Evolutionary conservation across 768 basidiomycete species (phyloP).

Genomic region (Auriscalpium microsporum): DNA sequence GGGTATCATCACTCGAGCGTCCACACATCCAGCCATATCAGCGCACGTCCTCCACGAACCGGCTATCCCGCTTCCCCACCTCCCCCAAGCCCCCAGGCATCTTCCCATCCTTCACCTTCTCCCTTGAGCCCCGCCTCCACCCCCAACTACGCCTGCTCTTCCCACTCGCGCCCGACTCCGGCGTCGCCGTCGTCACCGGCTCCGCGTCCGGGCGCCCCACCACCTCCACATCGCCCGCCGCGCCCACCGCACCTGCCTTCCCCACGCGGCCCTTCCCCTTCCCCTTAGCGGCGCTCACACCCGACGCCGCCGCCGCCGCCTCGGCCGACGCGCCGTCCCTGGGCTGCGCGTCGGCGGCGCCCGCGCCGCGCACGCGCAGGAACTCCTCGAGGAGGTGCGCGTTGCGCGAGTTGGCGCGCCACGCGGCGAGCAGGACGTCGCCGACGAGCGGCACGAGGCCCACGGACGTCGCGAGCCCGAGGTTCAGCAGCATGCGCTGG

Average conservation of each 20-base stretch:
- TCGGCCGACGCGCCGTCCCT: not conserved
- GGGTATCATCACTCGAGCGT: not conserved
- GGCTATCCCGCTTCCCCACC: slow-evolving; percentile 6
- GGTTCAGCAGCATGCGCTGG: slow-evolving; percentile 69
- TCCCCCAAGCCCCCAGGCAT: not conserved
- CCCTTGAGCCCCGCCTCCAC: not conserved
- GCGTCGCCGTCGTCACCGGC: not conserved
- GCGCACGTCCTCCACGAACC: slow-evolving; percentile 8
- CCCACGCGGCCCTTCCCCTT: not conserved
- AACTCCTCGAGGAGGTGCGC: slow-evolving; percentile 82
- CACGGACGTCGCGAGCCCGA: slow-evolving; percentile 54
- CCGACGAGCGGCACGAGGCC: slow-evolving; percentile 69
- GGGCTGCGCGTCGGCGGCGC: not conserved
- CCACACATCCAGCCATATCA: not conserved
- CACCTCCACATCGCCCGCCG: not conserved
- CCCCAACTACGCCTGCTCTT: not conserved
- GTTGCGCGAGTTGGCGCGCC: slow-evolving; percentile 86
- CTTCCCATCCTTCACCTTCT: not conserved
- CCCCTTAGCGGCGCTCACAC: not conserved
- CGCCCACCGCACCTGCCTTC: not conserved
- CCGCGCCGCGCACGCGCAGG: slow-evolving; percentile 57
- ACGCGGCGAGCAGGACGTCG: slow-evolving; percentile 67
- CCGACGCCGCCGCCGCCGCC: not conserved
- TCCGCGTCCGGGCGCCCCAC: not conserved
- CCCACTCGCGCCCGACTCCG: not conserved